These are phyloP conservation scores for Mucor sp. DNA, from an alignment of 371 early-diverging fungal genomes.

Conservation along the genomic window DNA sequence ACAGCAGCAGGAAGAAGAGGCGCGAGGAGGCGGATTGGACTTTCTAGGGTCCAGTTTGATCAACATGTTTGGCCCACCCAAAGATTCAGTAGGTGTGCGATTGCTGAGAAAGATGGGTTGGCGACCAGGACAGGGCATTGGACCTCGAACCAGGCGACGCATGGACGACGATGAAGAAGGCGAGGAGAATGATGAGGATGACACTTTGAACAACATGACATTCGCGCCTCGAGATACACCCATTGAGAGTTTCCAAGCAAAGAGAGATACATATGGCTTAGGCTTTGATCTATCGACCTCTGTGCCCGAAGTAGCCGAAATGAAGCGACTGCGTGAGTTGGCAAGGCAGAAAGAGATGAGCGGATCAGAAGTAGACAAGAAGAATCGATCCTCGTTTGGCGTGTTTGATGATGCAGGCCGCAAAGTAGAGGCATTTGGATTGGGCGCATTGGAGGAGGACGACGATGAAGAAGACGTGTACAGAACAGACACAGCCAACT, in stretches of 20 bases:
- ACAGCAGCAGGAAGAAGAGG: slow-evolving; percentile 47
- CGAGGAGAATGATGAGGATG: slow-evolving; percentile 44
- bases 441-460: slow-evolving; percentile 53
- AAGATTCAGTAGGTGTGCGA: slow-evolving; percentile 60
- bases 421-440: slow-evolving; percentile 32
- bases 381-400: slow-evolving; percentile 40
- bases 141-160: slow-evolving; percentile 57
- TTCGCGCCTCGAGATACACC: slow-evolving; percentile 80
- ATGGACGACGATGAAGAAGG: slow-evolving; percentile 33
- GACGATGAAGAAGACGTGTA: slow-evolving; percentile 57
- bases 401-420: slow-evolving; percentile 11
- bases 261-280: slow-evolving; percentile 66
- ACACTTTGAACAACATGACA: slow-evolving; percentile 44
- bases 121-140: slow-evolving; percentile 86
- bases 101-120: slow-evolving; percentile 82
- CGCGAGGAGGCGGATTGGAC: slow-evolving; percentile 30
- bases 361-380: background rate
- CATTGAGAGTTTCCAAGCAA: slow-evolving; percentile 55
- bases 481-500: slow-evolving; percentile 23
- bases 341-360: slow-evolving; percentile 17
- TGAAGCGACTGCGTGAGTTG: slow-evolving; percentile 38
- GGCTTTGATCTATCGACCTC: slow-evolving; percentile 69
- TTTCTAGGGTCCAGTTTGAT: slow-evolving; percentile 35
- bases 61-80: slow-evolving; percentile 64
- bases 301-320: slow-evolving; percentile 68